These are phyloP conservation scores for Leccinum olivaceopallidum DNA, from an alignment of 768 basidiomycete genomes.

Conservation along the genomic window DNA sequence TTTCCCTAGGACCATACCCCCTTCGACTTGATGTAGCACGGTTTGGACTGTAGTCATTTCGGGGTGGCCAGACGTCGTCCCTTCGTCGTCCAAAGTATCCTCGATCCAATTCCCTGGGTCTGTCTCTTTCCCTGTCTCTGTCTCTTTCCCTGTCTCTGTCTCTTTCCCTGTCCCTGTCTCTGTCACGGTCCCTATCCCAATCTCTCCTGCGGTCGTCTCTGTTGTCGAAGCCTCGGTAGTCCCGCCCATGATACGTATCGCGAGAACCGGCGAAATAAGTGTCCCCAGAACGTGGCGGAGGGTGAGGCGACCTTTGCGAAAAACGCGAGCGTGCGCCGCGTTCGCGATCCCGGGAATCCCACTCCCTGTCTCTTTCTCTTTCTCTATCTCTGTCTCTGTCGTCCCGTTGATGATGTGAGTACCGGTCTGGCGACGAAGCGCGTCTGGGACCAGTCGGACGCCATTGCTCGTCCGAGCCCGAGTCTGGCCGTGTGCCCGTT, in stretches of 20 bases:
- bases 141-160: slow-evolving; percentile 21
- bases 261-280: slow-evolving; percentile 20
- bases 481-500: slow-evolving; percentile 19
- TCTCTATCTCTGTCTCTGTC: slow-evolving; percentile 27
- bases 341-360: slow-evolving; percentile 19
- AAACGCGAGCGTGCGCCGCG: slow-evolving; percentile 16
- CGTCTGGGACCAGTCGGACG: slow-evolving; percentile 18
- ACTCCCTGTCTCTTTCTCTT: slow-evolving; percentile 16
- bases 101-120: slow-evolving; percentile 18
- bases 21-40: slow-evolving; percentile 15
- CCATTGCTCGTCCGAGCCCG: slow-evolving; percentile 25
- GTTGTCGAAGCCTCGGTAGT: slow-evolving; percentile 21
- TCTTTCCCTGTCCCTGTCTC: slow-evolving; percentile 21
- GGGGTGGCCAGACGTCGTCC: slow-evolving; percentile 18
- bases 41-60: slow-evolving; percentile 20
- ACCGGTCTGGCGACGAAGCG: slow-evolving; percentile 25
- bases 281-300: slow-evolving; percentile 15
- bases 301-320: slow-evolving; percentile 16
- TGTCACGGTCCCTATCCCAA: slow-evolving; percentile 23
- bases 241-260: slow-evolving; percentile 20
- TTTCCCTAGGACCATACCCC: slow-evolving; percentile 17
- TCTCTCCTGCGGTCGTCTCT: slow-evolving; percentile 29
- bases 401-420: slow-evolving; percentile 22
- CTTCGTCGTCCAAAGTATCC: slow-evolving; percentile 21
- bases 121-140: slow-evolving; percentile 18